phyloP scores from a whole-genome alignment of 345 rosid species.

The Excoecaria agallocha region DNA sequence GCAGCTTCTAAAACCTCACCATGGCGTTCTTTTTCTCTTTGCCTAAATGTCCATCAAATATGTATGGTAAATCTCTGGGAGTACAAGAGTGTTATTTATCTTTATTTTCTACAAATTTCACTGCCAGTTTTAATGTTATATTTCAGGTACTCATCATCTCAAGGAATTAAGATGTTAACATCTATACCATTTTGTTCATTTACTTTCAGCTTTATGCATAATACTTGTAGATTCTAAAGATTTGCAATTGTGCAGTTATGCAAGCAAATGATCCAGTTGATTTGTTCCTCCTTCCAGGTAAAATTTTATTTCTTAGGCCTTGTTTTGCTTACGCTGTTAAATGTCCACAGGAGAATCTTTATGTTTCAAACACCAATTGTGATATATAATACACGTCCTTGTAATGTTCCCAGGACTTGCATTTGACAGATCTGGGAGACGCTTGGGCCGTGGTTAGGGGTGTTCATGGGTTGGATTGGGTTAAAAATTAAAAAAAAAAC shows the following conservation, averaged over 20 bases:
- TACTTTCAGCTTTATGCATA: not conserved
- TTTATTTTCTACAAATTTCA: not conserved
- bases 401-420: slow-evolving; percentile 69
- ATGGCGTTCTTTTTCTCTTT: not conserved
- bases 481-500: no score
- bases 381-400: not conserved
- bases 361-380: not conserved
- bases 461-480: no score
- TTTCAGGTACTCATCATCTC: not conserved
- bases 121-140: not conserved
- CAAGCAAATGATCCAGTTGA: slow-evolving; percentile 74
- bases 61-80: not conserved
- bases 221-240: not conserved
- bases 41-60: not conserved
- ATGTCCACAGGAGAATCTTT: not conserved
- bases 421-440: slow-evolving; percentile 83
- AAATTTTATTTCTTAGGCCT: not conserved
- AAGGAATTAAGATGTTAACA: not conserved
- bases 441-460: slow-evolving; percentile 98
- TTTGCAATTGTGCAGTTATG: slow-evolving; percentile 56
- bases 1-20: not conserved
- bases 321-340: not conserved
- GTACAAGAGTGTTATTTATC: not conserved
- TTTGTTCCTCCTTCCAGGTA: slow-evolving; percentile 85
- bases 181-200: not conserved